phyloP scores from a whole-genome alignment of 345 rosid genomes.

The Brassica juncea region DNA sequence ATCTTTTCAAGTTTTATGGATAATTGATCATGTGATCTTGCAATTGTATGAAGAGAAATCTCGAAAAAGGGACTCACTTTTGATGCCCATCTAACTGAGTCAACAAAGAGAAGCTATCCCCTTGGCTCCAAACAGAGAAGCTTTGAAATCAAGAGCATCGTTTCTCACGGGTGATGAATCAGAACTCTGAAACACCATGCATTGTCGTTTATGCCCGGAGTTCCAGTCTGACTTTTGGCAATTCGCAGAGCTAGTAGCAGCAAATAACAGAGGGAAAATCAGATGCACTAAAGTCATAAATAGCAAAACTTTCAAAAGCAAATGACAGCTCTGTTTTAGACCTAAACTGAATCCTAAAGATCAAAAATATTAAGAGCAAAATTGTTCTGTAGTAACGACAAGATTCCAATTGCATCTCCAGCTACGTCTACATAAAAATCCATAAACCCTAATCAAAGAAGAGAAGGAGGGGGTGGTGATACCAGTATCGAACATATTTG shows the following conservation, averaged over 20 bases:
- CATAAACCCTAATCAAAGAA: background rate
- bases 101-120: conserved; percentile 50
- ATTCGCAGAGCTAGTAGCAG: conserved; percentile 48
- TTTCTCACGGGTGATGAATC: conserved; percentile 31
- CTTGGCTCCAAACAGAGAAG: conserved; percentile 27
- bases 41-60: background rate
- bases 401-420: background rate
- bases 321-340: background rate
- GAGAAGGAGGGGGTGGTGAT: background rate
- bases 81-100: conserved; percentile 90
- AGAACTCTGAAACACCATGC: conserved; percentile 47
- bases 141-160: conserved; percentile 34
- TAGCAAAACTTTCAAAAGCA: background rate
- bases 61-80: conserved; percentile 45
- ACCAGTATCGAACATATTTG: conserved; percentile 69
- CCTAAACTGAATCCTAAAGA: no score
- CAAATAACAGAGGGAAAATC: conserved; percentile 3
- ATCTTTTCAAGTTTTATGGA: no score
- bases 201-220: conserved; percentile 60
- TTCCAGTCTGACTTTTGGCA: conserved; percentile 85
- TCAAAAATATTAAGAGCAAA: no score
- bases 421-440: background rate
- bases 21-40: no score
- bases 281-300: background rate
- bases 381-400: background rate